These are phyloP conservation scores for Sophora flavescens DNA, from an alignment of 306 rosid genomes.

Conservation along the genomic window DNA sequence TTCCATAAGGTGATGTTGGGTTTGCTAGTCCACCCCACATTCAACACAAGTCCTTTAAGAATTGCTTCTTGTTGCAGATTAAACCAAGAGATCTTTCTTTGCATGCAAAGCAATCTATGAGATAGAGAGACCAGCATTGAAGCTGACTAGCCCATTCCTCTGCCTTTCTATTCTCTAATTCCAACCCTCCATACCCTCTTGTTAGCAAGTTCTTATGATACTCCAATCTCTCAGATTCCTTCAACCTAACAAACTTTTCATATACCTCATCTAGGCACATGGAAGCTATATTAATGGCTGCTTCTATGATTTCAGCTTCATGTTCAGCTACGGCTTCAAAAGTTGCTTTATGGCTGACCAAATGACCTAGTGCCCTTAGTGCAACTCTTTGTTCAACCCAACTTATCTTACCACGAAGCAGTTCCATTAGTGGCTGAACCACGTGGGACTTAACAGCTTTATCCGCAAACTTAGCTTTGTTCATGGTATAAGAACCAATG, in stretches of 20 bases:
- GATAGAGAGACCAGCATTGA: conserved; percentile 73
- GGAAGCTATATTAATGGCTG: conserved; percentile 55
- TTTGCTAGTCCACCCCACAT: conserved; percentile 69
- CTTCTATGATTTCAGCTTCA: conserved; percentile 56
- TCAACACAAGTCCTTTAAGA: conserved; percentile 54
- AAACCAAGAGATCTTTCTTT: conserved; percentile 57
- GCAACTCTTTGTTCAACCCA: conserved; percentile 87
- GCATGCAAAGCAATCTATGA: conserved; percentile 63
- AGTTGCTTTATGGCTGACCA: conserved; percentile 62
- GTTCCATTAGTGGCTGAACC: conserved; percentile 58
- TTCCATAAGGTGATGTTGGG: conserved; percentile 63
- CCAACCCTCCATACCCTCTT: conserved; percentile 66
- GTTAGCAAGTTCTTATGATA: conserved; percentile 70
- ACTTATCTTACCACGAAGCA: conserved; percentile 67
- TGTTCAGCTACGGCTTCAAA: conserved; percentile 54
- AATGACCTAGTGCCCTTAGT: conserved; percentile 69
- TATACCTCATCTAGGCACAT: conserved; percentile 59
- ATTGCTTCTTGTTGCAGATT: conserved; percentile 59
- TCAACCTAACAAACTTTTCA: conserved; percentile 50
- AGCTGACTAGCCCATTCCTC: conserved; percentile 80
- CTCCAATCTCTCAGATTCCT: conserved; percentile 55
- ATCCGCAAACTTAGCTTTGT: conserved; percentile 54
- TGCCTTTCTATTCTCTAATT: conserved; percentile 65
- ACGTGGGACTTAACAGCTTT: conserved; percentile 63
- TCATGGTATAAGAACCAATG: conserved; percentile 75